Evolutionary conservation across 2,329 filamentous ascomycete species (phyloP).

Genomic region (Ophiocordyceps robertsii): DNA sequence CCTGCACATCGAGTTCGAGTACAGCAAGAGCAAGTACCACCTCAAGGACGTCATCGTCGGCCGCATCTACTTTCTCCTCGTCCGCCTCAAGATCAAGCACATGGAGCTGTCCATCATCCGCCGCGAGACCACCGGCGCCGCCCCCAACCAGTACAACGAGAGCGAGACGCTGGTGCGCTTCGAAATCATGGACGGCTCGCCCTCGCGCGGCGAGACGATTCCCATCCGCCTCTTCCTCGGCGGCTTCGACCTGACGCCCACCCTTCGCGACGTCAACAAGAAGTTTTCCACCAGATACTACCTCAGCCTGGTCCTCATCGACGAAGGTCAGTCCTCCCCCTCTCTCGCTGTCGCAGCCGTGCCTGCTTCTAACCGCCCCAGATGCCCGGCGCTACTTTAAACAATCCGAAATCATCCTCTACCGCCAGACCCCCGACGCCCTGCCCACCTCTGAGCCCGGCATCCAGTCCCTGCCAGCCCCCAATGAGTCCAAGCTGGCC

Average conservation of each 20-base stretch:
- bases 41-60: conserved; percentile 98
- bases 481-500: conserved; percentile 32
- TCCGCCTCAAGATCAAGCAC: conserved; percentile 97
- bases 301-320: conserved; percentile 86
- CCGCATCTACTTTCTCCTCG: conserved; percentile 93
- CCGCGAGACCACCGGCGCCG: conserved; percentile 87
- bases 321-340: conserved; percentile 55
- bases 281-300: conserved; percentile 99
- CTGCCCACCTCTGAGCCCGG: conserved; percentile 18
- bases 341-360: background rate
- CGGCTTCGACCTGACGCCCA: conserved; percentile 93
- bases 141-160: conserved; percentile 98
- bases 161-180: conserved; percentile 96
- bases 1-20: conserved; percentile 98
- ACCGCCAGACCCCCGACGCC: conserved; percentile 60
- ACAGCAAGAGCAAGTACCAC: conserved; percentile 98
- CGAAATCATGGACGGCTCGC: conserved; percentile 99
- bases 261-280: conserved; percentile 99
- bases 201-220: conserved; percentile 85
- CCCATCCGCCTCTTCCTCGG: conserved; percentile 94
- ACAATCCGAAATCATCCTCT: conserved; percentile 96
- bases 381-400: conserved; percentile 98
- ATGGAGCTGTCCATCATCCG: conserved; percentile 99
- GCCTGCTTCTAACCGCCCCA: conserved; percentile 20
- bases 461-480: conserved; percentile 24